phyloP scores from a whole-genome alignment of 257 asterid species.

The Fraxinus excelsior region DNA sequence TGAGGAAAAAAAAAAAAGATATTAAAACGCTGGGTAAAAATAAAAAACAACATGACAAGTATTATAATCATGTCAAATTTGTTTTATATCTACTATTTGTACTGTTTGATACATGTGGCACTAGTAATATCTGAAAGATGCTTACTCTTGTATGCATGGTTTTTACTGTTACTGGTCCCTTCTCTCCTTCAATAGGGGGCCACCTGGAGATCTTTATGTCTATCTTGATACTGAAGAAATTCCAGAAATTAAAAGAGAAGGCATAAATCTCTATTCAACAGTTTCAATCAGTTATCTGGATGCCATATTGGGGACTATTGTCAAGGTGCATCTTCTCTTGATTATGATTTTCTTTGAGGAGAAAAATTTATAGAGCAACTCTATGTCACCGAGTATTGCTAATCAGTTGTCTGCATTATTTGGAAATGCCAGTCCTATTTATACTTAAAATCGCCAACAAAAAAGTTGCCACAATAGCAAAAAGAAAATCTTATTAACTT shows the following conservation, averaged over 20 bases:
- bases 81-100: background rate
- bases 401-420: background rate
- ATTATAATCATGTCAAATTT: background rate
- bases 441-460: background rate
- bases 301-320: conserved; percentile 83
- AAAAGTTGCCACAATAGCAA: background rate
- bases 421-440: background rate
- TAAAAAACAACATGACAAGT: background rate
- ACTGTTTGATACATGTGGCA: background rate
- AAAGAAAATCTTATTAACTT: background rate
- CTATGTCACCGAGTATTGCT: background rate
- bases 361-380: background rate
- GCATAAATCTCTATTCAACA: conserved; percentile 80
- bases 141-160: background rate
- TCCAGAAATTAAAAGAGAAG: conserved; percentile 96
- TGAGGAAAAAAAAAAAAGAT: background rate
- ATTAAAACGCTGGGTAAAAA: background rate
- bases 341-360: background rate
- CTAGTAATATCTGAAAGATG: background rate
- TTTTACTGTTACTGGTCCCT: conserved; percentile 19
- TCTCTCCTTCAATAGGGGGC: conserved; percentile 55
- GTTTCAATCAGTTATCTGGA: conserved; percentile 83
- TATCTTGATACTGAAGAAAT: conserved; percentile 91
- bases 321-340: conserved; percentile 51
- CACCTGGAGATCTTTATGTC: conserved; percentile 94